Evolutionary conservation across 805 yeast genomes (phyloP).

Genomic region (Lipomyces yamanashiensis): DNA sequence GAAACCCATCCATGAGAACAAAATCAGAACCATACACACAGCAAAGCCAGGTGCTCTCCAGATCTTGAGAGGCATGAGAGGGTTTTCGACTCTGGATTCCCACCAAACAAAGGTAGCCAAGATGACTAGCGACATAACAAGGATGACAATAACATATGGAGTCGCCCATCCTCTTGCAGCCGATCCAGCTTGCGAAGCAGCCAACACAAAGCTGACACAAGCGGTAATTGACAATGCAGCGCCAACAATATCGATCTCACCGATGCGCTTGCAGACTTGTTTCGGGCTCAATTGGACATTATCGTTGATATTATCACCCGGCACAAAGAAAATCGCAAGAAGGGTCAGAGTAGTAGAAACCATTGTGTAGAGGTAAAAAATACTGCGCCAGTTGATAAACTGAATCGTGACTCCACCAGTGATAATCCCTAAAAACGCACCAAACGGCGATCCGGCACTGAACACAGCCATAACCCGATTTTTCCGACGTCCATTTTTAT

Average conservation of each 20-base stretch:
- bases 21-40: constrained; percentile 48
- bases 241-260: constrained; percentile 52
- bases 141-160: constrained; percentile 52
- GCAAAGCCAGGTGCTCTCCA: constrained; percentile 51
- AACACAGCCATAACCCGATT: constrained; percentile 44
- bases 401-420: constrained; percentile 53
- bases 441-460: constrained; percentile 56
- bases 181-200: constrained; percentile 52
- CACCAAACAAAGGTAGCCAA: constrained; percentile 49
- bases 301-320: constrained; percentile 45
- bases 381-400: constrained; percentile 51
- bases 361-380: constrained; percentile 51
- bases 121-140: constrained; percentile 49
- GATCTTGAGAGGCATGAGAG: constrained; percentile 55
- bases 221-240: constrained; percentile 50
- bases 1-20: constrained; percentile 52
- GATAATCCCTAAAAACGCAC: constrained; percentile 52
- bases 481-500: constrained; percentile 49
- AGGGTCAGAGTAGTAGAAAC: constrained; percentile 44
- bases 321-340: constrained; percentile 45
- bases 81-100: constrained; percentile 47
- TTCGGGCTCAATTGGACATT: neutral
- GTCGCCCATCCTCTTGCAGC: constrained; percentile 53
- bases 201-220: constrained; percentile 51
- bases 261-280: constrained; percentile 10